Evolutionary conservation across 768 basidiomycete species (phyloP).

Genomic region (Lentinula sp.): DNA sequence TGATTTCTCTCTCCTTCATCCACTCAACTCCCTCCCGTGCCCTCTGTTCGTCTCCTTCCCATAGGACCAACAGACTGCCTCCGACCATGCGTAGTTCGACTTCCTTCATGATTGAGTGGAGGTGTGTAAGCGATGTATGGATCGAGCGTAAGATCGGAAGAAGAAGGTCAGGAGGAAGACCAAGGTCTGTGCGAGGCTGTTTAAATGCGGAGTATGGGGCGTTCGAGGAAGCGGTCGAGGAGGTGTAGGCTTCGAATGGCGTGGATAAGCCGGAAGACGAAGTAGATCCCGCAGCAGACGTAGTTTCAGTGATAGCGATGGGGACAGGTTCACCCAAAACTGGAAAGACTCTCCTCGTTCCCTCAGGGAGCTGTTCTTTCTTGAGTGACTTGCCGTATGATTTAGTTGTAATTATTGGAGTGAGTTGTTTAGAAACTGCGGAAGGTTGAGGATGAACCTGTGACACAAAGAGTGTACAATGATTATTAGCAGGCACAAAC

Average conservation of each 20-base stretch:
- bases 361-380: conserved; percentile 63
- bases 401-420: conserved; percentile 62
- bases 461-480: background rate
- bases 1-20: conserved; percentile 20
- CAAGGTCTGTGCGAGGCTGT: conserved; percentile 23
- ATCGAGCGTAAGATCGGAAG: conserved; percentile 54
- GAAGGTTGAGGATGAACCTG: conserved; percentile 4
- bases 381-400: conserved; percentile 75
- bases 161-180: conserved; percentile 51
- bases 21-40: conserved; percentile 36
- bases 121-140: conserved; percentile 42
- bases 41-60: conserved; percentile 45
- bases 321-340: conserved; percentile 12
- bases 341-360: conserved; percentile 77
- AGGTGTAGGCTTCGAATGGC: background rate
- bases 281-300: background rate
- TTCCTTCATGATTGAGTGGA: conserved; percentile 40
- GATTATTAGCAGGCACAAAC: background rate
- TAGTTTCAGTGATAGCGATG: background rate
- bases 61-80: conserved; percentile 74
- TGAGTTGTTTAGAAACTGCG: conserved; percentile 44
- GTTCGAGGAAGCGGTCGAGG: background rate
- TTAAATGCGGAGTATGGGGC: conserved; percentile 9
- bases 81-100: conserved; percentile 80
- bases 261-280: background rate